Conservation (phyloP, 2,329 filamentous ascomycete species). For the Mycosphaerella sp. region DNA sequence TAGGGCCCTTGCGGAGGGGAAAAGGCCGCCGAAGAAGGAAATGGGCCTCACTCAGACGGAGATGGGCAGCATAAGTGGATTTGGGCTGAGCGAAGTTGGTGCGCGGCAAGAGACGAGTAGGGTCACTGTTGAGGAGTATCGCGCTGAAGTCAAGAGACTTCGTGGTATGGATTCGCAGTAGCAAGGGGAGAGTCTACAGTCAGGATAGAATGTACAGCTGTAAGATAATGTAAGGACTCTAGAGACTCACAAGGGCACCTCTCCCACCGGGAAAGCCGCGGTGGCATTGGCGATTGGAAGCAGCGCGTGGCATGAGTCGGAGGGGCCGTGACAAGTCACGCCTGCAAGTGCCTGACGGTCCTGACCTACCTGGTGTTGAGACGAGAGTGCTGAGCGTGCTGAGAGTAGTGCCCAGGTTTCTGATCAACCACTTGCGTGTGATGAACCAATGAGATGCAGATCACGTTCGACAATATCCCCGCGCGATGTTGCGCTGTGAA, state of each 20-base stretch:
- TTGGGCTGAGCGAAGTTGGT: slow-evolving; percentile 8
- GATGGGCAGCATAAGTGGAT: slow-evolving; percentile 3
- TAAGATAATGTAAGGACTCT: background rate
- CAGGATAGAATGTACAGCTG: background rate
- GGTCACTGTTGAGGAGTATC: background rate
- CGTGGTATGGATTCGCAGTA: background rate
- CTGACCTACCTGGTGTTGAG: no score
- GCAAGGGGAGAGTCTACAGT: background rate
- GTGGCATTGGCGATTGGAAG: no score
- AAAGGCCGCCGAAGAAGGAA: slow-evolving; percentile 19
- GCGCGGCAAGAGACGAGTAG: background rate
- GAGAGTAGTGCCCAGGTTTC: no score
- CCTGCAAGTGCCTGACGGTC: no score
- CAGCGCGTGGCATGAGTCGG: no score
- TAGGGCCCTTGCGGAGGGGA: slow-evolving; percentile 24
- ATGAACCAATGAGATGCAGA: no score
- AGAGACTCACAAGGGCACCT: background rate
- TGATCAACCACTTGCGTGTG: no score
- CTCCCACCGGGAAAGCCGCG: background rate
- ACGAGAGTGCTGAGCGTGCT: no score
- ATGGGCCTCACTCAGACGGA: slow-evolving; percentile 11
- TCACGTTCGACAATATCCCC: no score
- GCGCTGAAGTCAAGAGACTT: background rate
- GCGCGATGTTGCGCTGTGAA: no score
- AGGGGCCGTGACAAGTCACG: no score